A percentile compares a stretch with the other conserved stretches of the same genome.
Evolutionary conservation across 345 rosid genomes (phyloP).

Genomic region (Cochlearia excelsa): DNA sequence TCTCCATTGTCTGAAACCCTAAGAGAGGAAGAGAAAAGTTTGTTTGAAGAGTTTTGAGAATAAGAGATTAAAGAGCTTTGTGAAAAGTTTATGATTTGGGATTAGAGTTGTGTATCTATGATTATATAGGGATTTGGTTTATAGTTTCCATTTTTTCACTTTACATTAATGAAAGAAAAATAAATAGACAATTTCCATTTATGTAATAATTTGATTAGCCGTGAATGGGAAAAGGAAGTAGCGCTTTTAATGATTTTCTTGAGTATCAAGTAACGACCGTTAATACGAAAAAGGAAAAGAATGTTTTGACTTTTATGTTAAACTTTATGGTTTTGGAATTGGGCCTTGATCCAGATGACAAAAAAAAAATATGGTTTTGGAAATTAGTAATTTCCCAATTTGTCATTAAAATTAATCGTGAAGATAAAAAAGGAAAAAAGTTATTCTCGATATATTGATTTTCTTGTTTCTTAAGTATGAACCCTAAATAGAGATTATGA

Average conservation of each 20-base stretch:
- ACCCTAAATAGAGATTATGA: too few species aligned
- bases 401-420: too few species aligned
- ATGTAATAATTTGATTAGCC: too few species aligned
- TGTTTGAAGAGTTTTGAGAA: constrained; percentile 2
- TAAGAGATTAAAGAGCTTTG: not conserved
- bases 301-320: too few species aligned
- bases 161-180: not conserved
- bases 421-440: too few species aligned
- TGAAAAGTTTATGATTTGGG: constrained; percentile 11
- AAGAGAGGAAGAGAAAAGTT: not conserved
- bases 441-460: too few species aligned
- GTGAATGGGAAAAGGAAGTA: constrained; percentile 1
- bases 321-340: too few species aligned
- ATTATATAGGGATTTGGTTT: constrained; percentile 19
- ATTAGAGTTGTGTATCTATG: constrained; percentile 11
- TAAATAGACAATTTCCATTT: not conserved
- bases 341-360: too few species aligned
- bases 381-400: too few species aligned
- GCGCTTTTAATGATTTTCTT: constrained; percentile 4
- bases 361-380: too few species aligned
- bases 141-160: constrained; percentile 10
- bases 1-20: constrained; percentile 25
- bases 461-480: too few species aligned
- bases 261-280: constrained; percentile 15
- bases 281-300: too few species aligned